Percentiles rank a stretch among this genome's conserved stretches.
Conservation (phyloP, 371 early-diverging fungal genomes). For the Blakeslea trispora region DNA sequence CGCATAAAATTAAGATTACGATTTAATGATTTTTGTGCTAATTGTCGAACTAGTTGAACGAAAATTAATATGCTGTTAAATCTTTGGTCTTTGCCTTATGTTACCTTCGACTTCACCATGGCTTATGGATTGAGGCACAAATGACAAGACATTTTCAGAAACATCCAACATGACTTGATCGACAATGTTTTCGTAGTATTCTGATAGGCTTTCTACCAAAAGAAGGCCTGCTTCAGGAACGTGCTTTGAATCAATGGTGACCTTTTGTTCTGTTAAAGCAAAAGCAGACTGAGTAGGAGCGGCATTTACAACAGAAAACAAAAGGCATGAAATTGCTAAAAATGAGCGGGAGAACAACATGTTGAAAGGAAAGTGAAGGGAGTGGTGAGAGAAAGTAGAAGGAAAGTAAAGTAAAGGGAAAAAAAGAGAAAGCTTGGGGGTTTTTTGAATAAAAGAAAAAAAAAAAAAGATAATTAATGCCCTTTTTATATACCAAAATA, state of each 20-base stretch:
- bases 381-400: no score
- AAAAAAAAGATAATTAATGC: not conserved
- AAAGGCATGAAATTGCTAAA: slow-evolving; percentile 10
- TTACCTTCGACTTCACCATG: slow-evolving; percentile 28
- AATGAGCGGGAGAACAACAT: slow-evolving; percentile 18
- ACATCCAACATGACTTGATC: slow-evolving; percentile 47
- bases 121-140: slow-evolving; percentile 31
- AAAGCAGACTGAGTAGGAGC: slow-evolving; percentile 9
- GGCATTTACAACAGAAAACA: slow-evolving; percentile 15
- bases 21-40: slow-evolving; percentile 23
- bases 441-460: not conserved
- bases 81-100: not conserved
- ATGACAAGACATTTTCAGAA: slow-evolving; percentile 31
- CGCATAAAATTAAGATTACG: slow-evolving; percentile 38
- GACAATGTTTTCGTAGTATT: slow-evolving; percentile 49
- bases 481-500: not conserved
- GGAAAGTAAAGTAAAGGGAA: not conserved
- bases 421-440: not conserved
- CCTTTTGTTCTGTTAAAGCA: not conserved
- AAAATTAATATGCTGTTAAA: not conserved
- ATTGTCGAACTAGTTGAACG: slow-evolving; percentile 15
- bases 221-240: slow-evolving; percentile 15
- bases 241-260: not conserved
- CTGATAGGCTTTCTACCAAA: slow-evolving; percentile 35
- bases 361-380: not conserved